Conservation (phyloP, 2,329 filamentous ascomycete species). For the Penicillium sp. region DNA sequence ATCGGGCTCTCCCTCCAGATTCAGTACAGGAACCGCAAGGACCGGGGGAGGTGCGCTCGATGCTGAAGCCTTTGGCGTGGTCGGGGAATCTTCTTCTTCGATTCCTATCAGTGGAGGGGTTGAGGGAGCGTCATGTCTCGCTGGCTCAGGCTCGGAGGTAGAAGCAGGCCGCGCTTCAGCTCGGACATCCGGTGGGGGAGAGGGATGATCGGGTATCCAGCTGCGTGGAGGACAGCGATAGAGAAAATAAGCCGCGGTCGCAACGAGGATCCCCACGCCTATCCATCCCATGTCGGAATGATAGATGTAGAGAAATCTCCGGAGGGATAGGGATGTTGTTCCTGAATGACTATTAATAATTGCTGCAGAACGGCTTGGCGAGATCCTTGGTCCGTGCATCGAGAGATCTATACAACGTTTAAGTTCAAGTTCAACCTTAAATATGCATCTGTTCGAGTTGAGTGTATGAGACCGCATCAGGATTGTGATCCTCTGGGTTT, state of each 20-base stretch:
- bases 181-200: conserved; percentile 16
- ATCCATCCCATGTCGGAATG: conserved; percentile 40
- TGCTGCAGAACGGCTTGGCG: conserved; percentile 9
- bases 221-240: conserved; percentile 38
- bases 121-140: conserved; percentile 6
- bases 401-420: conserved; percentile 1
- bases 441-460: no score
- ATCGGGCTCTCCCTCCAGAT: conserved; percentile 22
- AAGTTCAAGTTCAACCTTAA: no score
- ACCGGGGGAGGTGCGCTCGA: conserved; percentile 18
- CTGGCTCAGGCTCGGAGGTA: conserved; percentile 8
- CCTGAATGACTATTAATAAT: conserved; percentile 2
- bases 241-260: conserved; percentile 39
- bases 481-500: no score
- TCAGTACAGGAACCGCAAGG: conserved; percentile 32
- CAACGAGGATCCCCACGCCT: conserved; percentile 37
- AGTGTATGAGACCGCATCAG: no score
- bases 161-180: conserved; percentile 13
- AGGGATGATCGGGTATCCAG: conserved; percentile 22
- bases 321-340: neutral
- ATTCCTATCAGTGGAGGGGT: conserved; percentile 8
- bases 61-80: conserved; percentile 37
- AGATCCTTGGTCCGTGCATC: conserved; percentile 17
- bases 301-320: neutral
- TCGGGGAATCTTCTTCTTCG: conserved; percentile 25